Base-by-base conservation (phyloP, 176 grass and related monocot species). In the Carex scoparia region DNA sequence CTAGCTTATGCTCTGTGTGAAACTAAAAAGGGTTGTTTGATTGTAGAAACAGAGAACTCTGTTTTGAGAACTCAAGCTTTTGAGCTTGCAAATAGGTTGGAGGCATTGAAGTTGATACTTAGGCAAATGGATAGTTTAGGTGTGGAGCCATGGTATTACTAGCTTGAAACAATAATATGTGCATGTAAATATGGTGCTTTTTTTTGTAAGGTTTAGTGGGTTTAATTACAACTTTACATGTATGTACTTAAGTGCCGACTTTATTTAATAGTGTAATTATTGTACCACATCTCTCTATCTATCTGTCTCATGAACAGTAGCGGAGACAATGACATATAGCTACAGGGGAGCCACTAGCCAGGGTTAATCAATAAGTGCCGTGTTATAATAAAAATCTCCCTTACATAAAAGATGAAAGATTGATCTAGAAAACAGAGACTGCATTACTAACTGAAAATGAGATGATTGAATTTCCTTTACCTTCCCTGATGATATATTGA, bases 21-120 rank as follows among this genome's bases (percentile, higher is more conserved):
- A 58, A 65, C 83, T 27, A 32, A 51, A 37, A 46, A 76, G n/a
- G 78, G 40, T 18, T 92, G 69, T 87, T 57, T 77, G 10, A 77
- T 60, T 65, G 85, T 87, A 49, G 81, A 84, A 53, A 85, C 80
- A 7, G 88, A 97, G 89, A 94, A 97, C 86, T 60, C 83, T 46
- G 69, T 97, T 62, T 88, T 97, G 53, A 74, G 82, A 30, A 85
- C 88, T 8, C 84, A 81, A 27, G 23, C 15, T 28, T 4, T 88
- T 35, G 94, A 97, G 84, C 91, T 97, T 59, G 38, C 28, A 73
- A 79, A 59, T 13, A 88, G 68, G 83, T 72, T 90, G 35, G 78
- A 89, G 69, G 83, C 86, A 33, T 79, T 88, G 71, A 61, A 88
- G 14, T 31, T 84, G 58, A 79, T 88, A 37, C 60, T 88, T 23